A percentile compares a stretch with the other conserved stretches of the same genome.
These are phyloP conservation scores for Candida chauliodis DNA, from an alignment of 805 yeast genomes.

Conservation along the genomic window DNA sequence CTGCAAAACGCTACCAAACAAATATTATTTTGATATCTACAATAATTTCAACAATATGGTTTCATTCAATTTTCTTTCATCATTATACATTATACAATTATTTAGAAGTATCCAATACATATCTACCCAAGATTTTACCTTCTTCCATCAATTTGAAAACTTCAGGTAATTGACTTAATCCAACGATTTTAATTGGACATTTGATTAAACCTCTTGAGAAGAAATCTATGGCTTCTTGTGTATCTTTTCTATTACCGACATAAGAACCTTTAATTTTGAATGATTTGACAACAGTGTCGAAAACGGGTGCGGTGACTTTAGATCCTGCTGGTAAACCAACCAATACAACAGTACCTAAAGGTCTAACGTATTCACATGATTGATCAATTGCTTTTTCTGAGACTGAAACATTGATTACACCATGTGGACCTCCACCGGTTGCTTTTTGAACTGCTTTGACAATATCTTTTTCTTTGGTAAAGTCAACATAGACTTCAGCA, in stretches of 20 bases:
- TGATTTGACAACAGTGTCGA: conserved; percentile 39
- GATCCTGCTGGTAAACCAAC: conserved; percentile 47
- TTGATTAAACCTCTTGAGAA: conserved; percentile 41
- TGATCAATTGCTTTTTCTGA: conserved; percentile 49
- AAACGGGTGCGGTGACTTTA: conserved; percentile 36
- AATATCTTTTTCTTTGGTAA: conserved; percentile 48
- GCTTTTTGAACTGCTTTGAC: conserved; percentile 42
- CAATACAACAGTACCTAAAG: conserved; percentile 41
- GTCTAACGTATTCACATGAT: conserved; percentile 39
- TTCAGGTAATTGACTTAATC: conserved; percentile 37
- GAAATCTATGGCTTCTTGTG: conserved; percentile 44
- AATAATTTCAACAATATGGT: neutral
- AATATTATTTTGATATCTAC: neutral
- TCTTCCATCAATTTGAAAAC: conserved; percentile 39
- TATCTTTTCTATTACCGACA: conserved; percentile 46
- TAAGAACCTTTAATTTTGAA: conserved; percentile 40
- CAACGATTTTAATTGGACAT: conserved; percentile 40
- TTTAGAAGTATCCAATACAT: conserved; percentile 41
- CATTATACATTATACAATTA: too few species aligned
- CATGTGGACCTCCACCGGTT: conserved; percentile 62
- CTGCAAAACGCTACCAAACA: too few species aligned
- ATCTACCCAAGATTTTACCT: conserved; percentile 43
- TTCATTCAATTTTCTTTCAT: neutral
- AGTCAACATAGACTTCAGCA: conserved; percentile 62
- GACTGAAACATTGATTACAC: conserved; percentile 47